These are phyloP conservation scores for Nidularia pulvinata DNA, from an alignment of 768 basidiomycete species.

Conservation along the genomic window DNA sequence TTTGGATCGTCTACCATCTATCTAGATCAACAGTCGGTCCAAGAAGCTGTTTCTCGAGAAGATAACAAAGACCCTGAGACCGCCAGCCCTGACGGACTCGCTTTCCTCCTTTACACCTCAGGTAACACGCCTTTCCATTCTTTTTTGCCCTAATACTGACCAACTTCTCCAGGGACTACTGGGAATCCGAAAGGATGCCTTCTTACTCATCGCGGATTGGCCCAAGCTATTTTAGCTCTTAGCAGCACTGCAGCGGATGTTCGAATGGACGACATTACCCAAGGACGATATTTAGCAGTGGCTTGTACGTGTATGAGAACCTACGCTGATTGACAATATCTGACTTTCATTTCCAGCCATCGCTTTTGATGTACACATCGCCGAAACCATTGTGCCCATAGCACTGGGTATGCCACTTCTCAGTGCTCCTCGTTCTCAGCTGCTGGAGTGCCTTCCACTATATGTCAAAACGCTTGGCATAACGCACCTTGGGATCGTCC, in stretches of 20 bases:
- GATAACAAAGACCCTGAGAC: conserved; percentile 19
- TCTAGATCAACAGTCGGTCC: conserved; percentile 18
- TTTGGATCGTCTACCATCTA: conserved; percentile 19
- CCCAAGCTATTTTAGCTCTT: conserved; percentile 27
- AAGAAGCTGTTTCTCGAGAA: conserved; percentile 22
- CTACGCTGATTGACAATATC: conserved; percentile 3
- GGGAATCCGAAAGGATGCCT: conserved; percentile 53
- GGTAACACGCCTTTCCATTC: conserved; percentile 18
- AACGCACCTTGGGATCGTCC: conserved; percentile 51
- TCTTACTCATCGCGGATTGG: conserved; percentile 26
- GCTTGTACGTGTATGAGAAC: conserved; percentile 32
- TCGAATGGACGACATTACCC: conserved; percentile 18
- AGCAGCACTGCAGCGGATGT: conserved; percentile 26
- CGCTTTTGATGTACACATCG: conserved; percentile 51
- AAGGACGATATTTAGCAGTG: conserved; percentile 33
- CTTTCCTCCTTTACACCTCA: conserved; percentile 51
- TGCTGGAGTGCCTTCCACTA: conserved; percentile 36
- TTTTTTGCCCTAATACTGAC: too few species aligned
- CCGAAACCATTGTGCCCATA: conserved; percentile 38
- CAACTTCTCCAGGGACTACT: conserved; percentile 34
- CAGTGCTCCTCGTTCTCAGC: conserved; percentile 40
- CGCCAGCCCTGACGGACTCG: conserved; percentile 25
- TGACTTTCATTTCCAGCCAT: conserved; percentile 28
- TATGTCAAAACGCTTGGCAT: conserved; percentile 33
- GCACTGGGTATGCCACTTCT: conserved; percentile 43